These are phyloP conservation scores for Saposhnikovia divaricata DNA, from an alignment of 129 eudicot genomes.

Conservation along the genomic window DNA sequence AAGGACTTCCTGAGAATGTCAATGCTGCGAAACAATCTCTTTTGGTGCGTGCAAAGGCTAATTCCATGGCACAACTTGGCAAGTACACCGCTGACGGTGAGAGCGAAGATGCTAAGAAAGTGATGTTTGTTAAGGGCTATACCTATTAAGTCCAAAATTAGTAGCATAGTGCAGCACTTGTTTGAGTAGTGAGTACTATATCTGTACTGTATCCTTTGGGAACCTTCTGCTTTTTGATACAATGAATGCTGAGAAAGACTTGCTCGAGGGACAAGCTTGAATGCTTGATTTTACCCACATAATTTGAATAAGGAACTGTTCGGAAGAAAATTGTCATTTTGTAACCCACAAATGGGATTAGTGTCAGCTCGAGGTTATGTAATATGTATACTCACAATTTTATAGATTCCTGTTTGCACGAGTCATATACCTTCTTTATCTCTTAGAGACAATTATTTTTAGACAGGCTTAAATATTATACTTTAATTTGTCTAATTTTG, in stretches of 20 bases:
- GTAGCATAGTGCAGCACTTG: background rate
- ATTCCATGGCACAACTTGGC: constrained; percentile 88
- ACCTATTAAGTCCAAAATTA: constrained; percentile 41
- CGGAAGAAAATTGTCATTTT: background rate
- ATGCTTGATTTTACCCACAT: background rate
- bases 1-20: constrained; percentile 70
- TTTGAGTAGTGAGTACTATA: background rate
- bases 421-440: too few relatives aligned
- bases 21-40: constrained; percentile 81
- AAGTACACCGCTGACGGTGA: constrained; percentile 90
- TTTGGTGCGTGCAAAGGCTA: constrained; percentile 77
- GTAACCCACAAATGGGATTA: background rate
- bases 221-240: background rate
- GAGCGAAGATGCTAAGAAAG: constrained; percentile 76
- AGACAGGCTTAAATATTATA: too few relatives aligned
- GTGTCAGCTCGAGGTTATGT: too few relatives aligned
- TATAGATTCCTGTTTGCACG: too few relatives aligned
- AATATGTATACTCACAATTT: too few relatives aligned
- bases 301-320: background rate
- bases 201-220: background rate
- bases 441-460: too few relatives aligned
- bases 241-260: constrained; percentile 3
- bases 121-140: constrained; percentile 87
- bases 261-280: background rate
- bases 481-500: too few relatives aligned